These are phyloP conservation scores for Mycena galericulata DNA, from an alignment of 768 basidiomycete genomes.

Conservation along the genomic window DNA sequence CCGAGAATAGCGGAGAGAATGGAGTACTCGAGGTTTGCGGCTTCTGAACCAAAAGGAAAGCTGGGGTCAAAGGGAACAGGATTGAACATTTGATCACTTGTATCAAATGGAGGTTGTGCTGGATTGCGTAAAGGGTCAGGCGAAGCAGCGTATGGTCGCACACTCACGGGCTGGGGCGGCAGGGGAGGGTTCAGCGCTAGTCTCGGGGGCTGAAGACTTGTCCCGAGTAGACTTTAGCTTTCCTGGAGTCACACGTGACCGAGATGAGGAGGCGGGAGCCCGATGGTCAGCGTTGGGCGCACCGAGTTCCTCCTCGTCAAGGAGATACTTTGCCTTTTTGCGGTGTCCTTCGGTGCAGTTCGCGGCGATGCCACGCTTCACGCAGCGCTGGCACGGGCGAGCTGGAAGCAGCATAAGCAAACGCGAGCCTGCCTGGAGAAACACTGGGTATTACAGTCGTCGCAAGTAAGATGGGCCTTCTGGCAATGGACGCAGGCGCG, in stretches of 20 bases:
- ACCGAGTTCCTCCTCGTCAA: slow-evolving; percentile 95
- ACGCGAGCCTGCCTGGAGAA: slow-evolving; percentile 27
- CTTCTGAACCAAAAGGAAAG: slow-evolving; percentile 85
- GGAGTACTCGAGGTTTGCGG: slow-evolving; percentile 94
- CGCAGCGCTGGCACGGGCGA: slow-evolving; percentile 95
- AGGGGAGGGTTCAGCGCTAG: slow-evolving; percentile 46
- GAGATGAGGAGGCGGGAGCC: slow-evolving; percentile 36
- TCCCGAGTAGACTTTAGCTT: slow-evolving; percentile 57
- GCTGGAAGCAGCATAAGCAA: slow-evolving; percentile 60
- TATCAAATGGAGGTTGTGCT: slow-evolving; percentile 52
- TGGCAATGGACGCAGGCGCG: slow-evolving; percentile 97
- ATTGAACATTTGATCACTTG: slow-evolving; percentile 71
- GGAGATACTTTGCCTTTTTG: slow-evolving; percentile 97
- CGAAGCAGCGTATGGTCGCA: not conserved
- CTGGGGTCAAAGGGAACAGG: slow-evolving; percentile 67
- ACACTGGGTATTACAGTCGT: slow-evolving; percentile 79
- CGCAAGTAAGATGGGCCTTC: slow-evolving; percentile 98
- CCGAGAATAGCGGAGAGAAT: slow-evolving; percentile 94
- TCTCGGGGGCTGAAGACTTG: slow-evolving; percentile 56
- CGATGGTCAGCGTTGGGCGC: slow-evolving; percentile 46
- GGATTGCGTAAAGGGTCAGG: slow-evolving; percentile 31
- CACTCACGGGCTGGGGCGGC: slow-evolving; percentile 42
- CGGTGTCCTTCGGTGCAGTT: slow-evolving; percentile 94
- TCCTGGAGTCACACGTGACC: slow-evolving; percentile 58
- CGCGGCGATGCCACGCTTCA: slow-evolving; percentile 91